Base-by-base conservation (phyloP, 805 yeast genomes). In the Spathaspora sp. region DNA sequence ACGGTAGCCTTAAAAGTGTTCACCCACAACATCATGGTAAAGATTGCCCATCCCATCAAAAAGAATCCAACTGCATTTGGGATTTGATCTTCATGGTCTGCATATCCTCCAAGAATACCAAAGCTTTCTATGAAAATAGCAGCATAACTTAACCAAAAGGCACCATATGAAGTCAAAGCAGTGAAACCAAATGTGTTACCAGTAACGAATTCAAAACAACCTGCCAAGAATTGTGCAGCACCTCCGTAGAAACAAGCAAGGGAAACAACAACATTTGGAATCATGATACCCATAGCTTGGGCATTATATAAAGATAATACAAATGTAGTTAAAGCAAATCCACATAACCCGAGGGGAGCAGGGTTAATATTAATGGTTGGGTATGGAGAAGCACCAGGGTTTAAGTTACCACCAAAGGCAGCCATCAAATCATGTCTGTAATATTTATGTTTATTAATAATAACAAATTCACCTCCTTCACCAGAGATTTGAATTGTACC, bases 101-200 rank as follows among this genome's bases (percentile, higher is more conserved):
- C 62, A 58, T 83, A 85, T 14, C 90, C 83, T 3, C 66, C 69
- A 26, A 65, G 67, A 52, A 86, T 81, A 31, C 87, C 87, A 65
- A 86, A 86, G 61, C 81, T 77, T 12, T 77, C 76, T 40, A 85
- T 70, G 55, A 78, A 66, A 44, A 86, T 76, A 1, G 89, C 85
- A 31, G 81, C 86, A 60, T 68, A 86, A 19, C 85, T 68, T 59
- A 85, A 62, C 91, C 91, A 86, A 65, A 85, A 86, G 2, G 85
- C 86, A 48, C 91, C 91, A 57, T 74, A 84, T 3, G 85, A 79
- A 45, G 79, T 63, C 49, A 85, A 70, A 2, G 87, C 87, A 11
- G 84, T 77, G 52, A 82, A 86, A 69, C 85, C 89, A 68, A 85
- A 85, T 18, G 86, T 80, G 67, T 85, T 84, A 50, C 82, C 87